Evolutionary conservation across 805 yeast genomes (phyloP).

Genomic region (Saccharomyces cerevisiae): DNA sequence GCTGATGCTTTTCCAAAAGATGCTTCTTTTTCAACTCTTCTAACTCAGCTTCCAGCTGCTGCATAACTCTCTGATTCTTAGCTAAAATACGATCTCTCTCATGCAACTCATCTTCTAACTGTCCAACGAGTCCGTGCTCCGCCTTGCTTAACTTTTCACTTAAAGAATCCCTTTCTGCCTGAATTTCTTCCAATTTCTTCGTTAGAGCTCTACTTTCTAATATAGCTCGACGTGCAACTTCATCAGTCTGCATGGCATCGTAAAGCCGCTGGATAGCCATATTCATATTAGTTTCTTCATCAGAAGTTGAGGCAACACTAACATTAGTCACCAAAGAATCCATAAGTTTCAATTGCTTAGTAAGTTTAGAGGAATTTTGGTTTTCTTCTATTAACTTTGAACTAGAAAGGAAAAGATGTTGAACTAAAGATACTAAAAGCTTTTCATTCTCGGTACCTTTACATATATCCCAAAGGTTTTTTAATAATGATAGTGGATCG

Average conservation of each 20-base stretch:
- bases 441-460: conserved; percentile 48
- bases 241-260: conserved; percentile 79
- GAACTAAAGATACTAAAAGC: conserved; percentile 41
- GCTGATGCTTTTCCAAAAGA: conserved; percentile 61
- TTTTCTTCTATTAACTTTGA: conserved; percentile 18
- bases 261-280: conserved; percentile 72
- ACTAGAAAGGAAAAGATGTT: conserved; percentile 28
- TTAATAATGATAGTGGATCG: conserved; percentile 61
- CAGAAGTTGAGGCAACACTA: conserved; percentile 41
- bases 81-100: conserved; percentile 63
- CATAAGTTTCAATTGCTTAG: conserved; percentile 41
- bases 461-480: conserved; percentile 41
- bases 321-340: conserved; percentile 68
- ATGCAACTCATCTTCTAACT: conserved; percentile 53
- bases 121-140: conserved; percentile 70
- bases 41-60: conserved; percentile 54
- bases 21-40: conserved; percentile 56
- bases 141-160: conserved; percentile 63
- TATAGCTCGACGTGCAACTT: conserved; percentile 71
- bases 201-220: conserved; percentile 50
- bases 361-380: conserved; percentile 22
- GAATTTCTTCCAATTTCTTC: conserved; percentile 39
- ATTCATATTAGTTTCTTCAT: conserved; percentile 60
- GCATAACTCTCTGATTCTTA: conserved; percentile 56
- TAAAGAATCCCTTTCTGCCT: conserved; percentile 55